Percentiles rank a stretch among this genome's conserved stretches.
These are phyloP conservation scores for Harringtonia lauricola DNA, from an alignment of 2,329 filamentous ascomycete genomes.

Conservation along the genomic window DNA sequence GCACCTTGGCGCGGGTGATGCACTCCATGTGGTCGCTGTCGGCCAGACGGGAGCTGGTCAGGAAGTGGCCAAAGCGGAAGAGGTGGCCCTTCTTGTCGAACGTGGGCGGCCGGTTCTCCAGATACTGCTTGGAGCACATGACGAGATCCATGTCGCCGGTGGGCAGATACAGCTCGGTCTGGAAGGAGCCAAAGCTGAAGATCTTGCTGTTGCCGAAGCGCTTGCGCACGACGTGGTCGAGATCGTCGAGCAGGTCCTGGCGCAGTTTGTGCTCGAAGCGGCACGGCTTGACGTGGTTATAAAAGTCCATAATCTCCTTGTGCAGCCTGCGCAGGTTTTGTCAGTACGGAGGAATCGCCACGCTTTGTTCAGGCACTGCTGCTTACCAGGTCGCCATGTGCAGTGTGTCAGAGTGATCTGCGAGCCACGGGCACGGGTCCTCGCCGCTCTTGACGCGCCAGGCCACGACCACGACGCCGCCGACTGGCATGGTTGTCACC, in stretches of 20 bases:
- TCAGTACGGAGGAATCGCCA: no score
- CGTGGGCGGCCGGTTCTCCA: slow-evolving; percentile 36
- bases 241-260: slow-evolving; percentile 56
- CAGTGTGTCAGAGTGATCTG: slow-evolving; percentile 41
- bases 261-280: slow-evolving; percentile 70
- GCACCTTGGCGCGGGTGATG: slow-evolving; percentile 70
- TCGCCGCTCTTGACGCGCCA: slow-evolving; percentile 38
- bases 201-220: slow-evolving; percentile 53
- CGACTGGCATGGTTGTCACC: slow-evolving; percentile 32
- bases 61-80: slow-evolving; percentile 48
- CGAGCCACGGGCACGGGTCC: slow-evolving; percentile 52
- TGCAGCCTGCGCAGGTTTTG: slow-evolving; percentile 56
- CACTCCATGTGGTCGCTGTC: slow-evolving; percentile 49
- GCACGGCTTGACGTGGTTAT: slow-evolving; percentile 68
- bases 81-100: slow-evolving; percentile 45
- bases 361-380: no score
- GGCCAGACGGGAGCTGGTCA: slow-evolving; percentile 47
- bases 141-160: slow-evolving; percentile 92
- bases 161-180: slow-evolving; percentile 60
- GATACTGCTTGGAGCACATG: slow-evolving; percentile 51
- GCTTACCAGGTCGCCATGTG: slow-evolving; percentile 49
- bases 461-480: slow-evolving; percentile 36
- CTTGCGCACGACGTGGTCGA: slow-evolving; percentile 47
- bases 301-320: slow-evolving; percentile 84
- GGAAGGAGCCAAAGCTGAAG: slow-evolving; percentile 83